Evolutionary conservation across 2,329 filamentous ascomycete species (phyloP).

Genomic region (Fusarium newnesense): DNA sequence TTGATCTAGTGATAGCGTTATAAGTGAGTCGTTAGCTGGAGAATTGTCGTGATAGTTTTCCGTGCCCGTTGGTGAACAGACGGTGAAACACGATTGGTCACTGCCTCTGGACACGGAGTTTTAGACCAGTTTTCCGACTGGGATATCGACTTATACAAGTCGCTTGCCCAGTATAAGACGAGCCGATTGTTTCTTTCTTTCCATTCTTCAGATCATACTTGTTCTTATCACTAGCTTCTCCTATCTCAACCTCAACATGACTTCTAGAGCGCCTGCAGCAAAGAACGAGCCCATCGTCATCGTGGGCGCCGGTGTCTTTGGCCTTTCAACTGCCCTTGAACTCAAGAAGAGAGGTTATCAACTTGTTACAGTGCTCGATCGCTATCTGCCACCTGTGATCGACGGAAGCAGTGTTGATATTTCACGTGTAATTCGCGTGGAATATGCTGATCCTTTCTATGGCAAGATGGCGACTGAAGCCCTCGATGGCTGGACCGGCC

Average conservation of each 20-base stretch:
- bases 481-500: slow-evolving; percentile 39
- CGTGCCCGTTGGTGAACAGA: slow-evolving; percentile 16
- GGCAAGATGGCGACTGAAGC: slow-evolving; percentile 62
- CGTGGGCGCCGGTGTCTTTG: slow-evolving; percentile 61
- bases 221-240: too few relatives aligned
- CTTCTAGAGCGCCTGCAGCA: slow-evolving; percentile 24
- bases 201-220: background rate
- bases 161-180: background rate
- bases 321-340: slow-evolving; percentile 60
- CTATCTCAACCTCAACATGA: slow-evolving; percentile 11
- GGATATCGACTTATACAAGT: background rate
- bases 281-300: slow-evolving; percentile 47
- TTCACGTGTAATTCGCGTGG: slow-evolving; percentile 56
- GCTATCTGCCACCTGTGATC: slow-evolving; percentile 49
- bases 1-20: background rate
- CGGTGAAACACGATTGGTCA: slow-evolving; percentile 31
- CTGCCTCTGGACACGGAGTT: slow-evolving; percentile 12
- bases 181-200: background rate
- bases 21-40: background rate
- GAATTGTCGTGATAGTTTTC: slow-evolving; percentile 12
- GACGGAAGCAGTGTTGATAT: slow-evolving; percentile 55
- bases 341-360: slow-evolving; percentile 56
- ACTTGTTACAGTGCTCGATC: slow-evolving; percentile 60
- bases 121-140: slow-evolving; percentile 19
- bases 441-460: slow-evolving; percentile 74